These are phyloP conservation scores for Odontarrhena argentea DNA, from an alignment of 345 rosid genomes.

Conservation along the genomic window DNA sequence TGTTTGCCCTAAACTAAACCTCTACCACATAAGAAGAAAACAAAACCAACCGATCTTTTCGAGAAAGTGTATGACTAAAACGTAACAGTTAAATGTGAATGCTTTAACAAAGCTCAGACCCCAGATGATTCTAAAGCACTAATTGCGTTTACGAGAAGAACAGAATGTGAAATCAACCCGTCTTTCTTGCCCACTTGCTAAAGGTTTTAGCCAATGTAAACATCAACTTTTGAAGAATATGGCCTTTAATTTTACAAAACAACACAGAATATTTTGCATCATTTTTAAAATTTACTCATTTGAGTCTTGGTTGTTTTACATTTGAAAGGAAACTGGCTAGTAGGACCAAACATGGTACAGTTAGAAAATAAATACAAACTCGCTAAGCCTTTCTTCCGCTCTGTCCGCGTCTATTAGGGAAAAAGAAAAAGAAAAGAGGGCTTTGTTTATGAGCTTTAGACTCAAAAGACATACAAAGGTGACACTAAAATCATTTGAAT, in stretches of 20 bases:
- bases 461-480: slow-evolving; percentile 31
- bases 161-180: slow-evolving; percentile 32
- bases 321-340: not conserved
- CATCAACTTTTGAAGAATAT: slow-evolving; percentile 35
- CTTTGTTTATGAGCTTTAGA: slow-evolving; percentile 25
- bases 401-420: not conserved
- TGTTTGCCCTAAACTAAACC: slow-evolving; percentile 38
- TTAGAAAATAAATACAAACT: not conserved
- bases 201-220: slow-evolving; percentile 25
- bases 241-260: slow-evolving; percentile 31
- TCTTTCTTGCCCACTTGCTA: slow-evolving; percentile 36
- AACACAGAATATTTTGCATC: slow-evolving; percentile 25
- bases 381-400: not conserved
- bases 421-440: not conserved
- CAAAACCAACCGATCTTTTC: slow-evolving; percentile 24
- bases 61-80: slow-evolving; percentile 38
- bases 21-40: slow-evolving; percentile 25
- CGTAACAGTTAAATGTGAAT: slow-evolving; percentile 36
- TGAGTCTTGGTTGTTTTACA: slow-evolving; percentile 3
- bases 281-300: not conserved
- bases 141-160: slow-evolving; percentile 40
- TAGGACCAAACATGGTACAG: slow-evolving; percentile 2
- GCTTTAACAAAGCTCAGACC: slow-evolving; percentile 40
- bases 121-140: slow-evolving; percentile 37
- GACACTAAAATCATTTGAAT: slow-evolving; percentile 33